These are phyloP conservation scores for Anastatica hierochuntica DNA, from an alignment of 345 rosid species.

Conservation along the genomic window DNA sequence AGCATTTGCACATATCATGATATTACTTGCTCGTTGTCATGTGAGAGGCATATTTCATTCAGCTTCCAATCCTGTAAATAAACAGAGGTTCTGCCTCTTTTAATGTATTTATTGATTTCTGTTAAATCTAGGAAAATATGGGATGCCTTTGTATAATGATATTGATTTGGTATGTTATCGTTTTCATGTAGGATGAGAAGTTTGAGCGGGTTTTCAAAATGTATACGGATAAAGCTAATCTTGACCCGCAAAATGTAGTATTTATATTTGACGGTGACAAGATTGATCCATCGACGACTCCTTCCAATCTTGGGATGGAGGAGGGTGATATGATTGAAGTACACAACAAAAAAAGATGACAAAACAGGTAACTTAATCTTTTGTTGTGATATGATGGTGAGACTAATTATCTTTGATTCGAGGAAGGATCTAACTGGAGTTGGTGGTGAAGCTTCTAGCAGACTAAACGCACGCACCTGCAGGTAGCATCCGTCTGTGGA, in stretches of 20 bases:
- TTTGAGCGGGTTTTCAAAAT: constrained; percentile 64
- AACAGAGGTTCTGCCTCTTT: too few species aligned
- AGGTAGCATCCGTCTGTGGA: too few species aligned
- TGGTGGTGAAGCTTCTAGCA: not conserved
- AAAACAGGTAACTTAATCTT: constrained; percentile 7
- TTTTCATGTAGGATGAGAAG: constrained; percentile 64
- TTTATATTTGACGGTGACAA: constrained; percentile 81
- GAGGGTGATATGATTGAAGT: constrained; percentile 89
- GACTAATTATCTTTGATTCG: not conserved
- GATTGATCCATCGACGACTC: constrained; percentile 55
- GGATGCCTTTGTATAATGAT: not conserved
- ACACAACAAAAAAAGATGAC: constrained; percentile 43
- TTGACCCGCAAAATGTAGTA: constrained; percentile 35
- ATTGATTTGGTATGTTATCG: not conserved
- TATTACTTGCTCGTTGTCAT: too few species aligned
- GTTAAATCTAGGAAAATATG: not conserved
- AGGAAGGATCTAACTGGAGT: not conserved
- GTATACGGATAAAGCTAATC: constrained; percentile 60
- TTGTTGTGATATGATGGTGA: not conserved
- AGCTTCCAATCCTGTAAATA: too few species aligned
- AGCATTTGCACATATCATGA: too few species aligned
- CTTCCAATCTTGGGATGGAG: constrained; percentile 74
- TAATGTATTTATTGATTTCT: too few species aligned
- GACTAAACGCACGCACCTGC: too few species aligned
- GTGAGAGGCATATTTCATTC: too few species aligned